Evolutionary conservation across 2,329 filamentous ascomycete genomes (phyloP).

Genomic region (Hysterium pulicare): DNA sequence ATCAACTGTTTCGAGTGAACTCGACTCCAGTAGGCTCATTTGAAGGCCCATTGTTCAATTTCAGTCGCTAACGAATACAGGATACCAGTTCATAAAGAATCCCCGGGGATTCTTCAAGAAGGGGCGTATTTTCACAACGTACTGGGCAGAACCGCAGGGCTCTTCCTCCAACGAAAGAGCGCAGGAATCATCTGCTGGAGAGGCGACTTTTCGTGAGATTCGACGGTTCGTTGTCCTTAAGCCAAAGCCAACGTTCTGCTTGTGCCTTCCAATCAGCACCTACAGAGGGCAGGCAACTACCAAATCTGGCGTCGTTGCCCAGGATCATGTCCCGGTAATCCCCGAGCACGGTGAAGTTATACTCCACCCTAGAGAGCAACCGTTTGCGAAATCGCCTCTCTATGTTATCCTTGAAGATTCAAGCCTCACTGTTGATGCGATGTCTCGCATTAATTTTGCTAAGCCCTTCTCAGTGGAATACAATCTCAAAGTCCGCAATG

Average conservation of each 20-base stretch:
- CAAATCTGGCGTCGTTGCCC: constrained; percentile 7
- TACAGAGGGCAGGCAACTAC: constrained; percentile 17
- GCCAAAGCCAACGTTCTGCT: background rate
- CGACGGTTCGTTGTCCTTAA: constrained; percentile 19
- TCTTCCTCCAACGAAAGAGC: no score
- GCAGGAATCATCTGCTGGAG: no score
- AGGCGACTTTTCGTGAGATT: no score
- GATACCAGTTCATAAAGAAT: no score
- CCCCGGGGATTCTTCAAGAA: no score
- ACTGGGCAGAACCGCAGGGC: no score
- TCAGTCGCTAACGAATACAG: no score
- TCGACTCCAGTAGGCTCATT: no score
- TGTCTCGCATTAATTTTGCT: constrained; percentile 40
- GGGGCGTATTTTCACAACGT: no score
- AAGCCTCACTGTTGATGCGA: constrained; percentile 25
- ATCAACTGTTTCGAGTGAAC: no score
- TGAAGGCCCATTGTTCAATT: no score
- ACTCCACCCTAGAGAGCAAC: no score
- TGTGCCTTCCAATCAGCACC: constrained; percentile 22
- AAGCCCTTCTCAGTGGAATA: constrained; percentile 42
- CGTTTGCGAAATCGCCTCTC: constrained; percentile 35
- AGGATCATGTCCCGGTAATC: constrained; percentile 10
- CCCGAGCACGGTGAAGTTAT: constrained; percentile 22
- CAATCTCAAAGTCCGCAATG: constrained; percentile 37
- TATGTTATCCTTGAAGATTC: constrained; percentile 27